Conservation (phyloP, 2,329 filamentous ascomycete species). For the Aspergillus bombycis region DNA sequence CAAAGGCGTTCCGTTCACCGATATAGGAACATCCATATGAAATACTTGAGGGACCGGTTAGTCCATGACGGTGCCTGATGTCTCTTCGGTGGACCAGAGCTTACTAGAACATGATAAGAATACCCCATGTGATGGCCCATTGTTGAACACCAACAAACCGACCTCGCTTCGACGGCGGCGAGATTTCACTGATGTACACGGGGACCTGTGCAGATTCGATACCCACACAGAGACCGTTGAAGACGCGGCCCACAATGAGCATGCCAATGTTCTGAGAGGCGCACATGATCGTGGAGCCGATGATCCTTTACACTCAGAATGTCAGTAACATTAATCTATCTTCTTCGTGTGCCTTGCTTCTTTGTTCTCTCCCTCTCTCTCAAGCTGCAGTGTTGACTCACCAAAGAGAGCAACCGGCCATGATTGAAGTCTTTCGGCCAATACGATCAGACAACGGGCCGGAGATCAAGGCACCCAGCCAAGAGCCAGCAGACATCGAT, state of each 20-base stretch:
- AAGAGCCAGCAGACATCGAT: constrained; percentile 73
- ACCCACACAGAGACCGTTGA: constrained; percentile 73
- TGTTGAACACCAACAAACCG: constrained; percentile 74
- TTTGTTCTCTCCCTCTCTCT: background rate
- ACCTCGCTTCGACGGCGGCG: constrained; percentile 57
- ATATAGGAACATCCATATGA: constrained; percentile 65
- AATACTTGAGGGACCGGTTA: constrained; percentile 45
- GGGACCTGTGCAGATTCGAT: constrained; percentile 73
- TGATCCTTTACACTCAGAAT: constrained; percentile 52
- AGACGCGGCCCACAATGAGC: constrained; percentile 69
- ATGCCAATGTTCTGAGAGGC: constrained; percentile 67
- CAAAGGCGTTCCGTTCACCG: constrained; percentile 39
- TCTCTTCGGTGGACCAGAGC: constrained; percentile 2
- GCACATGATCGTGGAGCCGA: constrained; percentile 60
- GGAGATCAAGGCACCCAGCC: constrained; percentile 62
- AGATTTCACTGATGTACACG: constrained; percentile 71
- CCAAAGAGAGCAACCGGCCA: constrained; percentile 55
- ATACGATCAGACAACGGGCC: constrained; percentile 58
- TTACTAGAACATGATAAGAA: constrained; percentile 69
- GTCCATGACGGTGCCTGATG: background rate
- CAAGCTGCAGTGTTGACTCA: constrained; percentile 50
- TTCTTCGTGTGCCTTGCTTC: background rate
- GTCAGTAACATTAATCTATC: constrained; percentile 54
- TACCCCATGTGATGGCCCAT: constrained; percentile 74
- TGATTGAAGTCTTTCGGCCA: constrained; percentile 56